These are phyloP conservation scores for Rhododendron griersonianum DNA, from an alignment of 148 eudicot species.

Conservation along the genomic window DNA sequence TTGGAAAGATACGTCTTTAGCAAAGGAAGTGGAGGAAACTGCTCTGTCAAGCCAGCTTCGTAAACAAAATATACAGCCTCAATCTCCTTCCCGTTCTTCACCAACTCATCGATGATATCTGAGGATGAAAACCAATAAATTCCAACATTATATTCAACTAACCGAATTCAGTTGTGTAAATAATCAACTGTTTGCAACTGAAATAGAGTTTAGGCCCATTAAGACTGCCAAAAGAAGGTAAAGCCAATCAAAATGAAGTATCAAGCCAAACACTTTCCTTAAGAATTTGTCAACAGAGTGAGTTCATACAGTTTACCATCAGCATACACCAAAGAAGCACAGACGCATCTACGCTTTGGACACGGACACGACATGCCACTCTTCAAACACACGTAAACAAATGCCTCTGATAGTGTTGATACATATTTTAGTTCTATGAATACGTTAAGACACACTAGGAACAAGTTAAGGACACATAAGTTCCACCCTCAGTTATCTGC, in stretches of 20 bases:
- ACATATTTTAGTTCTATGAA: background rate
- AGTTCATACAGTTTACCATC: background rate
- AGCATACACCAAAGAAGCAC: background rate
- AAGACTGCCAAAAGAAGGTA: background rate
- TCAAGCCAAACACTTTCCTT: background rate
- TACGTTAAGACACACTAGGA: background rate
- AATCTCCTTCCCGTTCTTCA: conserved; percentile 38
- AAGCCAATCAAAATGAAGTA: background rate
- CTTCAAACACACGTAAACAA: background rate
- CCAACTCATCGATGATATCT: conserved; percentile 13
- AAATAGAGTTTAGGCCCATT: background rate
- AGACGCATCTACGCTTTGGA: background rate
- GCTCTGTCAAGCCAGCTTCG: conserved; percentile 44
- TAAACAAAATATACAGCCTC: conserved; percentile 53
- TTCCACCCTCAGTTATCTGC: background rate
- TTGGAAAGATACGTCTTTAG: conserved; percentile 34
- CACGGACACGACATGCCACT: background rate
- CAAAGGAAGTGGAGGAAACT: conserved; percentile 42
- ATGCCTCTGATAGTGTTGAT: background rate
- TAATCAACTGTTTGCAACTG: background rate
- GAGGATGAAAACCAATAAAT: background rate
- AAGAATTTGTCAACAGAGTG: background rate
- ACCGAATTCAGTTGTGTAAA: background rate
- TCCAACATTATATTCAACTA: background rate
- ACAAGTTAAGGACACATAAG: background rate